A percentile compares a stretch with the other conserved stretches of the same genome.
Evolutionary conservation across 805 yeast species (phyloP).

Genomic region (Spathaspora hagerdaliae): DNA sequence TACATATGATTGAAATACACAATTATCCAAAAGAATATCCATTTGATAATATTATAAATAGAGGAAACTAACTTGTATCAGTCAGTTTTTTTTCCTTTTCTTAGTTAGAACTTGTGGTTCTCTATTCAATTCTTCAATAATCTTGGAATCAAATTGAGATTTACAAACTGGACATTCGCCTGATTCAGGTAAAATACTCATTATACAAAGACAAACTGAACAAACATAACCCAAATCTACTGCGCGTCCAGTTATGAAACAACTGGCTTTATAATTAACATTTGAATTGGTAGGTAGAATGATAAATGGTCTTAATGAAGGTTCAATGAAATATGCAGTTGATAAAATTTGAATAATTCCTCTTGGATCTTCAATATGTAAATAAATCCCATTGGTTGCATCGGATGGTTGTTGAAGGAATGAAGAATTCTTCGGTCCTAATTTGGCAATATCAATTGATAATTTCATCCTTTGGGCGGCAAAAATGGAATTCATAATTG

Average conservation of each 20-base stretch:
- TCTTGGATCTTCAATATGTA: constrained; percentile 59
- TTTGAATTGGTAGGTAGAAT: constrained; percentile 79
- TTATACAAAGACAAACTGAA: constrained; percentile 83
- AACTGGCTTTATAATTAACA: constrained; percentile 92
- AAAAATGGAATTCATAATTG: constrained; percentile 93
- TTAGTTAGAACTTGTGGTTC: constrained; percentile 52
- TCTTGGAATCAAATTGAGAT: constrained; percentile 65
- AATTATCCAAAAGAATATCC: constrained; percentile 38
- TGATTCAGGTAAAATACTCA: constrained; percentile 64
- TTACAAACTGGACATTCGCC: constrained; percentile 84
- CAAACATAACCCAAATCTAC: constrained; percentile 95
- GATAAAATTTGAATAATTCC: constrained; percentile 80
- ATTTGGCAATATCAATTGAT: constrained; percentile 86
- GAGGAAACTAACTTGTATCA: constrained; percentile 18
- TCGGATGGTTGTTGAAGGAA: constrained; percentile 95
- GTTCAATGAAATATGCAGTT: constrained; percentile 84
- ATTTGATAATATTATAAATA: constrained; percentile 22
- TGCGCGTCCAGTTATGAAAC: constrained; percentile 84
- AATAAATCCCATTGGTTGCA: constrained; percentile 87
- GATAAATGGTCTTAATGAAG: constrained; percentile 70
- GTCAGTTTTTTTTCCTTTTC: constrained; percentile 28
- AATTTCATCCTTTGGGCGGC: constrained; percentile 92
- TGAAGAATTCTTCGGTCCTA: constrained; percentile 55
- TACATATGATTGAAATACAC: constrained; percentile 51
- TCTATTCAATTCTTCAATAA: constrained; percentile 53